A percentile compares a stretch with the other conserved stretches of the same genome.
Conservation (phyloP, 1,139 yeast species). For the Debaryomycetaceae sp. region DNA sequence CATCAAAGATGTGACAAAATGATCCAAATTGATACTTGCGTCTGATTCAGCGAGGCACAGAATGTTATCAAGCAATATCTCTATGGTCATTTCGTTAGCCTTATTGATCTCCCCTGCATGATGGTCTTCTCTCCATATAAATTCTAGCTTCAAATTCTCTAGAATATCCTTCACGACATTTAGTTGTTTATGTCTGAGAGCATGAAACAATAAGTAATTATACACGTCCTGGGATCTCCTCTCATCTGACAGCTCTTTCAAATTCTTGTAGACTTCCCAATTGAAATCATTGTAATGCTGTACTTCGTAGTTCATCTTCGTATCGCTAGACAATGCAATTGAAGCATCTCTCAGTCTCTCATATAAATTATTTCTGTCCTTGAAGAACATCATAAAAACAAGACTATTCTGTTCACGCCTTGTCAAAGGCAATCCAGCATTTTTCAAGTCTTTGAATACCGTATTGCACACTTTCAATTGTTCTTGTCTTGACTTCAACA, state of each 20-base stretch:
- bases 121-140: neutral
- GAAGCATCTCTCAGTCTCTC: slow-evolving; percentile 7
- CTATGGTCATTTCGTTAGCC: slow-evolving; percentile 10
- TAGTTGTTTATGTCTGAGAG: slow-evolving; percentile 20
- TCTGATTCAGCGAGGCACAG: slow-evolving; percentile 1
- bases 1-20: neutral
- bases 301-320: neutral
- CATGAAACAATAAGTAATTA: slow-evolving; percentile 24
- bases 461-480: slow-evolving; percentile 19
- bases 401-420: slow-evolving; percentile 27
- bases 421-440: slow-evolving; percentile 25
- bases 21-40: neutral
- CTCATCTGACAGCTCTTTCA: slow-evolving; percentile 4
- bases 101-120: neutral
- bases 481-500: slow-evolving; percentile 15
- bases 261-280: slow-evolving; percentile 15
- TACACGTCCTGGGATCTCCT: slow-evolving; percentile 13
- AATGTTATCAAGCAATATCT: slow-evolving; percentile 11
- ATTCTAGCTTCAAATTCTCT: slow-evolving; percentile 7
- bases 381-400: slow-evolving; percentile 27
- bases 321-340: slow-evolving; percentile 2
- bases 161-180: slow-evolving; percentile 14
- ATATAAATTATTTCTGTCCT: slow-evolving; percentile 22
- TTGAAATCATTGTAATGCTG: slow-evolving; percentile 14
- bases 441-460: slow-evolving; percentile 25